Conservation (phyloP, 1,284 basidiomycete genomes). For the Cerrena zonata region DNA sequence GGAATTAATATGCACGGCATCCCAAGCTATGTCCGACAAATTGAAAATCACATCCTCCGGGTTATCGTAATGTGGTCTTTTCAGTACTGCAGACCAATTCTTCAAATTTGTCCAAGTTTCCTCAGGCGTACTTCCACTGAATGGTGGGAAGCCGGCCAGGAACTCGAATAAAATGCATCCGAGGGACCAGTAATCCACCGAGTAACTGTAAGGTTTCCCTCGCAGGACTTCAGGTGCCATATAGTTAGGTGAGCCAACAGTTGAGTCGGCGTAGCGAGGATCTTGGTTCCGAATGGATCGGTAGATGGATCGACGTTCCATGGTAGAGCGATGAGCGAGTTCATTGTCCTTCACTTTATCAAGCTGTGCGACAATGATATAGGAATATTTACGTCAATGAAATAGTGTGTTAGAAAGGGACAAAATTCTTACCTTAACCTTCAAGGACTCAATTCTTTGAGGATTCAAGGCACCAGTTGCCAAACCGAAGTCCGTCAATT, state of each 20-base stretch:
- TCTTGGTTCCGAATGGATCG: slow-evolving; percentile 88
- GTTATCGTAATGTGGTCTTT: slow-evolving; percentile 90
- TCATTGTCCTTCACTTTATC: slow-evolving; percentile 95
- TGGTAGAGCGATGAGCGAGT: slow-evolving; percentile 84
- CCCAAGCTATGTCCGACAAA: slow-evolving; percentile 90
- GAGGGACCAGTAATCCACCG: slow-evolving; percentile 97
- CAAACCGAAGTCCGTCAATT: slow-evolving; percentile 96
- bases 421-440: slow-evolving; percentile 69
- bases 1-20: slow-evolving; percentile 48
- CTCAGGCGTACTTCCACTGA: slow-evolving; percentile 91
- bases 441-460: slow-evolving; percentile 89
- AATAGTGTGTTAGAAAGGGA: neutral
- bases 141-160: slow-evolving; percentile 94
- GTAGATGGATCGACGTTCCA: slow-evolving; percentile 93
- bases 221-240: slow-evolving; percentile 92
- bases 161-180: slow-evolving; percentile 99
- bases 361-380: slow-evolving; percentile 46
- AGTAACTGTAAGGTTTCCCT: slow-evolving; percentile 90
- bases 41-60: slow-evolving; percentile 98
- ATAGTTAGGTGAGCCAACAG: slow-evolving; percentile 98
- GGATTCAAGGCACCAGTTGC: slow-evolving; percentile 96
- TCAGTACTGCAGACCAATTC: slow-evolving; percentile 91
- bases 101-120: slow-evolving; percentile 99
- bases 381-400: slow-evolving; percentile 3
- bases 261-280: slow-evolving; percentile 92